Conservation (phyloP, 202 grass and related monocot genomes). For the Setaria italica region DNA sequence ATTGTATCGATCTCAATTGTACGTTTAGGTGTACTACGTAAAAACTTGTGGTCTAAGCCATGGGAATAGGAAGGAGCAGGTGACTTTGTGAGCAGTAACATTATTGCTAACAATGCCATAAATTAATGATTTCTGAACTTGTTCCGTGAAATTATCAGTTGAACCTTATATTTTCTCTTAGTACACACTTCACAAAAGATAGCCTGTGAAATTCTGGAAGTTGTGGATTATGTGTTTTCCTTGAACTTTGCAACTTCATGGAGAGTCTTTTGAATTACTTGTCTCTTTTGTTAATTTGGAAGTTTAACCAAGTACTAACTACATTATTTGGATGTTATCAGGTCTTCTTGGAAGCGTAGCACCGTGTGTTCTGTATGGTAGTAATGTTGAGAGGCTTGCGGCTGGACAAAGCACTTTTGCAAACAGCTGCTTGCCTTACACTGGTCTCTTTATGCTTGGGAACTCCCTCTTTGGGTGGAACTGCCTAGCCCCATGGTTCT, state of each 20-base stretch:
- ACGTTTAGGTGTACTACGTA: neutral
- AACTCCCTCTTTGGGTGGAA: constrained; percentile 93
- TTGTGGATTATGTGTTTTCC: neutral
- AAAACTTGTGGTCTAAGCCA: neutral
- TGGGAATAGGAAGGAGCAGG: too few relatives aligned
- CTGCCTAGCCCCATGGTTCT: constrained; percentile 81
- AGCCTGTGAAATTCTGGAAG: neutral
- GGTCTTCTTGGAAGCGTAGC: constrained; percentile 83
- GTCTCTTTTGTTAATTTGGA: neutral
- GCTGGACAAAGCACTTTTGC: constrained; percentile 68
- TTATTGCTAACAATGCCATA: neutral
- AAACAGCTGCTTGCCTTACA: constrained; percentile 85
- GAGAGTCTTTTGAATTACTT: neutral
- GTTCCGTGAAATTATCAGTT: neutral
- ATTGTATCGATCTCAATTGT: neutral
- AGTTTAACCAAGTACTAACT: constrained; percentile 31
- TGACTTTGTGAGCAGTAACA: neutral
- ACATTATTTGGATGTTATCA: constrained; percentile 43
- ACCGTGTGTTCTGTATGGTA: constrained; percentile 86
- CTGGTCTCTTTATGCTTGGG: constrained; percentile 75
- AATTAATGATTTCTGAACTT: constrained; percentile 15
- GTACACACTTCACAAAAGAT: neutral
- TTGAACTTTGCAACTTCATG: neutral
- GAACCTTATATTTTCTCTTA: neutral
- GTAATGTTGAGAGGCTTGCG: constrained; percentile 83